Conservation (phyloP, 805 yeast genomes). For the Lipomyces chichibuensis region DNA sequence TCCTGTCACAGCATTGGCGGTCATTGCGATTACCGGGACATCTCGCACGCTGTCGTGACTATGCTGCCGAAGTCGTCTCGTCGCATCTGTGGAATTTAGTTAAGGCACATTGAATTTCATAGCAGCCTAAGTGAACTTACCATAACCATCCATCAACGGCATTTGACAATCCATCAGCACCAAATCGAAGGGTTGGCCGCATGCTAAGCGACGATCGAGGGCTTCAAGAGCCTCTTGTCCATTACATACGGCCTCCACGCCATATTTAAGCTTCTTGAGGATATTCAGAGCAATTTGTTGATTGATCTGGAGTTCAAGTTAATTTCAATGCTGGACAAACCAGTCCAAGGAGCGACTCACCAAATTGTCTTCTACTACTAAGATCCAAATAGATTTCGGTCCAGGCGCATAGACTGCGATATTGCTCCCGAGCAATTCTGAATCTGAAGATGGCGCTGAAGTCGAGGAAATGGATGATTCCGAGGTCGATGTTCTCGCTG, state of each 20-base stretch:
- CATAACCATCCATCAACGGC: constrained; percentile 37
- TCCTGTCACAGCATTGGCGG: constrained; percentile 81
- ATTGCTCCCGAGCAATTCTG: not conserved
- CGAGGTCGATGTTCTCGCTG: not conserved
- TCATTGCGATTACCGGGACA: constrained; percentile 60
- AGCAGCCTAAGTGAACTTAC: constrained; percentile 7
- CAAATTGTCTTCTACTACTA: constrained; percentile 36
- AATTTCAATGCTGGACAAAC: not conserved
- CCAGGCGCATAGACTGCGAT: not conserved
- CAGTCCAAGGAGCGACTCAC: constrained; percentile 12
- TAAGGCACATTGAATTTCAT: not conserved
- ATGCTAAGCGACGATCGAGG: constrained; percentile 15
- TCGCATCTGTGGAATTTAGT: constrained; percentile 22
- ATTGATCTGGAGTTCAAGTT: constrained; percentile 22
- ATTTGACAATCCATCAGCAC: constrained; percentile 37
- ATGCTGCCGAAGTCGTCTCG: constrained; percentile 26
- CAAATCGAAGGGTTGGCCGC: constrained; percentile 23
- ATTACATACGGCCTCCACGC: constrained; percentile 34
- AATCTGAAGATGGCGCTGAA: not conserved
- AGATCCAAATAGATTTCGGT: constrained; percentile 16
- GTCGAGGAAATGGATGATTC: not conserved
- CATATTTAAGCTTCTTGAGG: constrained; percentile 23
- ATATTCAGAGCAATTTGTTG: constrained; percentile 34
- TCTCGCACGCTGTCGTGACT: constrained; percentile 10
- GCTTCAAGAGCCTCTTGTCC: constrained; percentile 35